Evolutionary conservation across 805 yeast species (phyloP).

Genomic region (Suhomyces xylopsoci): DNA sequence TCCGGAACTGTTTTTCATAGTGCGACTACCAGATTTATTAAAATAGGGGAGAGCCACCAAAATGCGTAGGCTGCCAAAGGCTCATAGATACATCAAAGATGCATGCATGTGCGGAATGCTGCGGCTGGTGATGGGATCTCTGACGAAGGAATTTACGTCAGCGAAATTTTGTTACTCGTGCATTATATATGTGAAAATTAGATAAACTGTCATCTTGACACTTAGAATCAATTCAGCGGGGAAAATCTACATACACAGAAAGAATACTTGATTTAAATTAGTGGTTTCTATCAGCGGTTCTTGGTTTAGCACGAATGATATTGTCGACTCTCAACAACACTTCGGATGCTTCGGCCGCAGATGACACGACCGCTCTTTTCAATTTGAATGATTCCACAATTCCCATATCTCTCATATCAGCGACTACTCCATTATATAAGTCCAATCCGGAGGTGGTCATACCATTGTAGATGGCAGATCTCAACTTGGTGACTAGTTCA

Average conservation of each 20-base stretch:
- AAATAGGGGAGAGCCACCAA: not conserved
- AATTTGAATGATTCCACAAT: slow-evolving; percentile 90
- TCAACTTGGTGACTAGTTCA: slow-evolving; percentile 84
- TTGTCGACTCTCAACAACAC: slow-evolving; percentile 93
- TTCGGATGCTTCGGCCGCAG: slow-evolving; percentile 98
- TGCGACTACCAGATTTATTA: not conserved
- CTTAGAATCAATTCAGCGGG: not conserved
- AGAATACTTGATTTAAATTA: slow-evolving; percentile 8
- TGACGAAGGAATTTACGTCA: not conserved
- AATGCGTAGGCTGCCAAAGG: not conserved
- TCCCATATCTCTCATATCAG: slow-evolving; percentile 93
- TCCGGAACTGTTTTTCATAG: not conserved
- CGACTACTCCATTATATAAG: slow-evolving; percentile 76
- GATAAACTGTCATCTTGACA: not conserved
- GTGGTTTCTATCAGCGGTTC: slow-evolving; percentile 86
- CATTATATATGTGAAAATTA: not conserved
- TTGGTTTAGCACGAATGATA: slow-evolving; percentile 93
- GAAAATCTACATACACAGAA: not conserved
- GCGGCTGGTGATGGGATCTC: not conserved
- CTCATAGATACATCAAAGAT: not conserved
- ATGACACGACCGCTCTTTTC: slow-evolving; percentile 88
- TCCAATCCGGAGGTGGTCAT: slow-evolving; percentile 90
- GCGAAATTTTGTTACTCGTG: not conserved
- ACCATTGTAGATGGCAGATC: slow-evolving; percentile 90
- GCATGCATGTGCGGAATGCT: not conserved